Evolutionary conservation across 2,329 filamentous ascomycete genomes (phyloP).

Genomic region (Paraphoma sp.): DNA sequence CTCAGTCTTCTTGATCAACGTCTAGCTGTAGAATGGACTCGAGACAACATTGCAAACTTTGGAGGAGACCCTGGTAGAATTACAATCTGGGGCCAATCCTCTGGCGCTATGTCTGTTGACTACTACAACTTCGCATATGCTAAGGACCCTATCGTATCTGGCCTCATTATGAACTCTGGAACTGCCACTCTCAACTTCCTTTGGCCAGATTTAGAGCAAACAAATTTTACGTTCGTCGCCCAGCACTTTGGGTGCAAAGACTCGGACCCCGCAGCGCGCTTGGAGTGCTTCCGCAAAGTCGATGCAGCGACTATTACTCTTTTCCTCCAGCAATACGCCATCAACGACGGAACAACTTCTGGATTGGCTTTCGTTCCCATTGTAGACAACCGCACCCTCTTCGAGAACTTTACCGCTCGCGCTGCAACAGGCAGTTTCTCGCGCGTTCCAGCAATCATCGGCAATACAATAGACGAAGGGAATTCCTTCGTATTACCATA

Average conservation of each 20-base stretch:
- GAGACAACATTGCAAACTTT: constrained; percentile 48
- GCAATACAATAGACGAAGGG: constrained; percentile 45
- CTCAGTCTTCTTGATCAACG: constrained; percentile 51
- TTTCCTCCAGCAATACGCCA: constrained; percentile 40
- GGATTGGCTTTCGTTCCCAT: constrained; percentile 35
- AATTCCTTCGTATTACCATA: constrained; percentile 38
- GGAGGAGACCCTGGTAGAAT: constrained; percentile 47
- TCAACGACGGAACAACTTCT: constrained; percentile 32
- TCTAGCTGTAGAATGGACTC: constrained; percentile 48
- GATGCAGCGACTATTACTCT: constrained; percentile 34
- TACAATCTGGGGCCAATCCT: constrained; percentile 49
- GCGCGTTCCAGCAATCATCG: constrained; percentile 45
- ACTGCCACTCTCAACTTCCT: constrained; percentile 18
- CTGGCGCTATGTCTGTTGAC: constrained; percentile 52
- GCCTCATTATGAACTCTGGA: constrained; percentile 36
- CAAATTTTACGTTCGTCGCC: constrained; percentile 50
- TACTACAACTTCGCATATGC: constrained; percentile 58
- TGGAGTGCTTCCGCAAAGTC: constrained; percentile 48
- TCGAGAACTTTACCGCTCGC: constrained; percentile 45
- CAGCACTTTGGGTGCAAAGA: constrained; percentile 42
- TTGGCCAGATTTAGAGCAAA: constrained; percentile 27
- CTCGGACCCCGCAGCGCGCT: constrained; percentile 27
- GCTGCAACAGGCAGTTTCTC: constrained; percentile 34
- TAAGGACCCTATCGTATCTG: constrained; percentile 54
- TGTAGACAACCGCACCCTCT: constrained; percentile 40